phyloP scores from a whole-genome alignment of 345 rosid genomes.

The Euphorbia pulcherrima region DNA sequence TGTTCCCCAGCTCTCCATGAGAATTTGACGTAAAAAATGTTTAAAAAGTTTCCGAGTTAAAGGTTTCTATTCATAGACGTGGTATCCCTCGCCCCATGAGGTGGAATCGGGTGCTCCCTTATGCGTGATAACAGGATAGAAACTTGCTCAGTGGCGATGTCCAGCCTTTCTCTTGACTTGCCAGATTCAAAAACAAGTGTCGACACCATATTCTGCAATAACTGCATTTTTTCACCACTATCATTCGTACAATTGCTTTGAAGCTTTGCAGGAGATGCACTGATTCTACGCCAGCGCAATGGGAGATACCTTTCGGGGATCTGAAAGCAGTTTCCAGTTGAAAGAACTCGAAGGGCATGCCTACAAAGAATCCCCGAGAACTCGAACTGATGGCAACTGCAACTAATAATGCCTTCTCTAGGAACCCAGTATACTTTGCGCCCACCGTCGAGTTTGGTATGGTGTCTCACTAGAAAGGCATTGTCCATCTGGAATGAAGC shows the following conservation, averaged over 20 bases:
- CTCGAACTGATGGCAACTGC: constrained; percentile 93
- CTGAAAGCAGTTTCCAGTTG: constrained; percentile 89
- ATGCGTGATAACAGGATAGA: constrained; percentile 66
- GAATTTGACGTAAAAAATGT: constrained; percentile 6
- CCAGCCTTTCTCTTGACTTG: constrained; percentile 81
- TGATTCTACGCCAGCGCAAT: constrained; percentile 72
- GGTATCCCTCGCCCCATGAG: constrained; percentile 35
- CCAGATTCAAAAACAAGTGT: constrained; percentile 62
- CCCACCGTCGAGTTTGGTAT: constrained; percentile 88
- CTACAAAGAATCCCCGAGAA: constrained; percentile 94
- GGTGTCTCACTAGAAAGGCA: constrained; percentile 83
- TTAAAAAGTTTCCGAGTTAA: constrained; percentile 13
- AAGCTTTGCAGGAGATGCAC: constrained; percentile 42
- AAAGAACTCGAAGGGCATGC: constrained; percentile 88
- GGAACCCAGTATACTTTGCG: constrained; percentile 88
- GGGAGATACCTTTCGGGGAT: constrained; percentile 87
- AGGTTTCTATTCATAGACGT: constrained; percentile 36
- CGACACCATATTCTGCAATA: constrained; percentile 71
- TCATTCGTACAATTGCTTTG: constrained; percentile 40
- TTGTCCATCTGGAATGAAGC: constrained; percentile 90
- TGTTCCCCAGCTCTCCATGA: constrained; percentile 1
- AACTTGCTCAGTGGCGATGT: constrained; percentile 70
- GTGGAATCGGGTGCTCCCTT: constrained; percentile 60
- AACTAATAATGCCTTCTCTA: constrained; percentile 78
- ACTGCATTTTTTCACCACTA: constrained; percentile 65